Evolutionary conservation across 495 filamentous ascomycete genomes (phyloP), one percentile per base, ranked within the genome.

Genomic region (Pseudoneurospora amorphoporcata): DNA sequence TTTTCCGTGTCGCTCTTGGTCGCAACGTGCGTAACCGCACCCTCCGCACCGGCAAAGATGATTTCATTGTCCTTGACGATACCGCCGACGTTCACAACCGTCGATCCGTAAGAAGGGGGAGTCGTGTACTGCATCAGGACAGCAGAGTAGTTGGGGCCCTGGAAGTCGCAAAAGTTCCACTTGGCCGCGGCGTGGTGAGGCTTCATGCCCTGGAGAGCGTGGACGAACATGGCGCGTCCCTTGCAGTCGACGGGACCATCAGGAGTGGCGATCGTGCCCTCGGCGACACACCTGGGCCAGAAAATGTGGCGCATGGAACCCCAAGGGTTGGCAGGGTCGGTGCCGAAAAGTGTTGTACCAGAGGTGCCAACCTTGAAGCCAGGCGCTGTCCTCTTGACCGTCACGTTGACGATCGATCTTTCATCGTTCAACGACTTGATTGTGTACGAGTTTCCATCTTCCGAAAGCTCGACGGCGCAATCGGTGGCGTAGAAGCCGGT

Each of bases 121-220:
- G 95, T 99, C 32, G 90, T 97, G 82, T 87, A 99, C 81, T 98
- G 92, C 95, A 99, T 99, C 88, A 98, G 87, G 71, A 95, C 79
- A 37, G 94, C 95, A 16, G 94, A 94, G 82, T 91, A 91, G 7
- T 85, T 93, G 9, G 93, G 92, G 4, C 91, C 90, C 79, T 98
- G 94, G 85, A 97, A 98, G 82, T 94, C 89, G 79, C 88, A 82
- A 81, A 98, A 98, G 80, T 94, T 97, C 95, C 95, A 99, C 73
- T 88, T 90, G 19, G 94, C 90, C 72, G 94, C 95, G 47, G 94
- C 94, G 82, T 98, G 96, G 80, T 99, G 95, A 16, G 95, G 95
- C 86, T 98, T 99, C 96, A 98, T 98, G 75, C 94, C 95, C 81
- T 99, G 95, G 45, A 98, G 84, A 40, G 93, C 94, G 80, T 93